Conservation (phyloP, 208 protist species). For the Leptomonas pyrrhocoris region DNA sequence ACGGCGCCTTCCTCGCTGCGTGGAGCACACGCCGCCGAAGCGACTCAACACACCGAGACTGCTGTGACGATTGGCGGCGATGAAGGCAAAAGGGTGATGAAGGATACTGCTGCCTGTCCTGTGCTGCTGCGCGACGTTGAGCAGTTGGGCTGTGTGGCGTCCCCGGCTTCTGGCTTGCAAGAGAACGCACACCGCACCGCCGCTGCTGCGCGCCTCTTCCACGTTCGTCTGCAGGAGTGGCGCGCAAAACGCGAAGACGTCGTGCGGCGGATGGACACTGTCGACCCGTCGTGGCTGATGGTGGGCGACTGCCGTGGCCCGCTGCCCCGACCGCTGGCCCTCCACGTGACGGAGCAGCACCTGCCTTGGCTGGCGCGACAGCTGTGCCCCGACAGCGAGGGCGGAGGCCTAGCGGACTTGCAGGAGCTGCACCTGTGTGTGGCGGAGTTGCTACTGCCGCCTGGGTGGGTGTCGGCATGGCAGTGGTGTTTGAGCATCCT, state of each 20-base stretch:
- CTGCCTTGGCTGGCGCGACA: conserved; percentile 52
- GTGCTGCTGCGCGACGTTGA: neutral
- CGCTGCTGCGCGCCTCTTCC: neutral
- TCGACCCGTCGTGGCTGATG: conserved; percentile 37
- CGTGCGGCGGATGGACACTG: conserved; percentile 26
- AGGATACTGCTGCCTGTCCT: neutral
- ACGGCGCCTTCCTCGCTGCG: neutral
- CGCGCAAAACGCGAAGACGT: conserved; percentile 18
- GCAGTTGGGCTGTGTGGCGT: neutral
- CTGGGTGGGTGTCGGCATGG: conserved; percentile 39
- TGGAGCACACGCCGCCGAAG: neutral
- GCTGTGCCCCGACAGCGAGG: conserved; percentile 36
- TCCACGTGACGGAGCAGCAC: conserved; percentile 63
- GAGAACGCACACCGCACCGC: neutral
- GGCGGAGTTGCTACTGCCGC: conserved; percentile 30
- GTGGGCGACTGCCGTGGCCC: conserved; percentile 12
- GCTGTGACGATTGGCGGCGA: neutral
- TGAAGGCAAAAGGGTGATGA: neutral
- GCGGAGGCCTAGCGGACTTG: conserved; percentile 34
- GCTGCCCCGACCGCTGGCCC: conserved; percentile 35
- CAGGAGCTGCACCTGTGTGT: conserved; percentile 52
- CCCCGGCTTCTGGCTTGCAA: neutral
- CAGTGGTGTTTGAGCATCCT: conserved; percentile 47
- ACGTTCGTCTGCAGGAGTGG: conserved; percentile 28
- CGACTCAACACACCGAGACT: neutral